phyloP scores from a whole-genome alignment of 2,329 filamentous ascomycete species.

The Aspergillus tamarii region DNA sequence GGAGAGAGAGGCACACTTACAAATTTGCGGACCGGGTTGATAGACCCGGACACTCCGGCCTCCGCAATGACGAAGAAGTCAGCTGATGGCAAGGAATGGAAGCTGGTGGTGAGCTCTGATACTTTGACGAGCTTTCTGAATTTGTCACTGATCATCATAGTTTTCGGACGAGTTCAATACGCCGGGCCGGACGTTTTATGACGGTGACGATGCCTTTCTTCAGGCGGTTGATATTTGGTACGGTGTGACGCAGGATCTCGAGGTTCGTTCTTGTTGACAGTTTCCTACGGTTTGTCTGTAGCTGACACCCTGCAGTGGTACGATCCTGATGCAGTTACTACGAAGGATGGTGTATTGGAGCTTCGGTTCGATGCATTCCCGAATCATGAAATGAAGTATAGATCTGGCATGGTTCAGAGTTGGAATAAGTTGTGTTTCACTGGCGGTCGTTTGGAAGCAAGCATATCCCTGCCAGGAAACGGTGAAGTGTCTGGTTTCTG shows the following conservation, averaged over 20 bases:
- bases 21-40: slow-evolving; percentile 63
- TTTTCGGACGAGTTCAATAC: slow-evolving; percentile 75
- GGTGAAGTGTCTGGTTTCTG: slow-evolving; percentile 72
- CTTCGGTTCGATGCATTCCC: slow-evolving; percentile 67
- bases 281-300: too few relatives aligned
- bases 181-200: slow-evolving; percentile 69
- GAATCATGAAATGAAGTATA: slow-evolving; percentile 67
- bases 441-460: slow-evolving; percentile 69
- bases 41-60: slow-evolving; percentile 69
- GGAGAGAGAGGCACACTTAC: slow-evolving; percentile 56
- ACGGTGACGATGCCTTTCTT: slow-evolving; percentile 70
- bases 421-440: slow-evolving; percentile 78
- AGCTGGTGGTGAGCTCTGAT: slow-evolving; percentile 58
- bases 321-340: slow-evolving; percentile 68
- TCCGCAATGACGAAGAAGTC: slow-evolving; percentile 60
- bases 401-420: slow-evolving; percentile 74
- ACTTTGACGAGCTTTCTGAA: background rate
- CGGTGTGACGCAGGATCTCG: slow-evolving; percentile 69
- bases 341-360: slow-evolving; percentile 64
- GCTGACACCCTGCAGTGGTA: slow-evolving; percentile 60
- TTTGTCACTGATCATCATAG: slow-evolving; percentile 33
- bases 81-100: slow-evolving; percentile 63
- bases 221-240: slow-evolving; percentile 73
- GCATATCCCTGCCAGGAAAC: slow-evolving; percentile 68
- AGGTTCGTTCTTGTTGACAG: slow-evolving; percentile 47